phyloP scores from a whole-genome alignment of 2,329 filamentous ascomycete species.

The Plenodomus lindquistii region DNA sequence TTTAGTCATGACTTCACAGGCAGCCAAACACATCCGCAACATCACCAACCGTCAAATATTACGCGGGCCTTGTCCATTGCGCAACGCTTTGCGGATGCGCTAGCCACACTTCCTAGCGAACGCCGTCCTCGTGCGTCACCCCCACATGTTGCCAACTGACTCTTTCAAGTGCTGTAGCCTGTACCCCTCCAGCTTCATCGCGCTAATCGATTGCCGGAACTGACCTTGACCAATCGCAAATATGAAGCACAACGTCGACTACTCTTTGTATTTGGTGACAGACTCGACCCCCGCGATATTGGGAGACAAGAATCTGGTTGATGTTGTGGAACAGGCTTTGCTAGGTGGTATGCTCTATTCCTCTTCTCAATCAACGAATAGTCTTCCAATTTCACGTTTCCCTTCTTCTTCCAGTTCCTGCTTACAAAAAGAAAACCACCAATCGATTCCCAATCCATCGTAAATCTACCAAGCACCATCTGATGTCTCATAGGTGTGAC shows the following conservation, averaged over 20 bases:
- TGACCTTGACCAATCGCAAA: conserved; percentile 33
- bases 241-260: conserved; percentile 61
- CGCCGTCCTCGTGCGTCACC: not conserved
- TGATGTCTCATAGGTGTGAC: conserved; percentile 61
- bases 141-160: not conserved
- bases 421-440: too few relatives aligned
- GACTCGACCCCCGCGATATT: conserved; percentile 89
- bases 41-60: not conserved
- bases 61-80: not conserved
- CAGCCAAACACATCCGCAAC: not conserved
- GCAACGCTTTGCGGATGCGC: not conserved
- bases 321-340: conserved; percentile 75
- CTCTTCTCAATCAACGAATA: not conserved
- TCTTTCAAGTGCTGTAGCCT: not conserved
- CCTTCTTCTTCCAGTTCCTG: too few relatives aligned
- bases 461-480: not conserved
- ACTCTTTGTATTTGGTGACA: conserved; percentile 87
- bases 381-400: not conserved
- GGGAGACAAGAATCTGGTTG: conserved; percentile 67
- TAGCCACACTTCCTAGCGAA: not conserved
- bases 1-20: not conserved
- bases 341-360: conserved; percentile 62
- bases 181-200: not conserved
- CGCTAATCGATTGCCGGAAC: not conserved
- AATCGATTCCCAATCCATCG: not conserved